These are phyloP conservation scores for Cordyceps cateniannulata DNA, from an alignment of 2,329 filamentous ascomycete species.

Conservation along the genomic window DNA sequence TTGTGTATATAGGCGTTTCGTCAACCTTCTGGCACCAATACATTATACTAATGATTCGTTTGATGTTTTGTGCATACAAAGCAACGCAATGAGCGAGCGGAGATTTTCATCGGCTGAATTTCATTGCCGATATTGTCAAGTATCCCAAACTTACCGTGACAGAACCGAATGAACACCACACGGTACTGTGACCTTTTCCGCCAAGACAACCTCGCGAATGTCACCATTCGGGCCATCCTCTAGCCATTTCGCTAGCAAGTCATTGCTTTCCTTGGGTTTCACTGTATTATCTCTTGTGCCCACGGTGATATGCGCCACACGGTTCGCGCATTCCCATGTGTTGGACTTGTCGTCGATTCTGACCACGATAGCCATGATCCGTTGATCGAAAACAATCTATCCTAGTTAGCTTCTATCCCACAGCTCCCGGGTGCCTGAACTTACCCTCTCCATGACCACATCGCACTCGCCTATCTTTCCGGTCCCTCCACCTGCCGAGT, in stretches of 20 bases:
- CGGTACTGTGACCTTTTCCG: constrained; percentile 40
- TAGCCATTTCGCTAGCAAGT: constrained; percentile 70
- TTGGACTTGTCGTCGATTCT: constrained; percentile 54
- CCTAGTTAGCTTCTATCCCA: not conserved
- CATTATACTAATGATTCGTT: not conserved
- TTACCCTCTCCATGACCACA: constrained; percentile 55
- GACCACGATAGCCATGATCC: constrained; percentile 88
- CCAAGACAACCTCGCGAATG: constrained; percentile 44
- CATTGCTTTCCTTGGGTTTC: constrained; percentile 94
- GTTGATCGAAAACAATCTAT: constrained; percentile 71
- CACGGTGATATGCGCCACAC: constrained; percentile 79
- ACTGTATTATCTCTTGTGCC: constrained; percentile 69
- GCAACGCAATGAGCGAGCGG: not conserved
- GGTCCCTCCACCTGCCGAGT: constrained; percentile 25
- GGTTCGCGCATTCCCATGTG: constrained; percentile 66
- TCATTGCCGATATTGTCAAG: too few species aligned
- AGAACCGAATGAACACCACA: constrained; percentile 43
- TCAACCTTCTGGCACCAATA: not conserved
- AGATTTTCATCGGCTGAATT: not conserved
- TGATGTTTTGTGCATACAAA: not conserved
- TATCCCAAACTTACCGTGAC: constrained; percentile 32
- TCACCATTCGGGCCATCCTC: constrained; percentile 41
- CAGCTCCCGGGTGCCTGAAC: constrained; percentile 15
- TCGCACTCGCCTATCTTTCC: constrained; percentile 53
- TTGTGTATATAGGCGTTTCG: not conserved